Evolutionary conservation across 495 filamentous ascomycete species (phyloP), one percentile per base, ranked within the genome.

Genomic region (Hypoxylon rickii): DNA sequence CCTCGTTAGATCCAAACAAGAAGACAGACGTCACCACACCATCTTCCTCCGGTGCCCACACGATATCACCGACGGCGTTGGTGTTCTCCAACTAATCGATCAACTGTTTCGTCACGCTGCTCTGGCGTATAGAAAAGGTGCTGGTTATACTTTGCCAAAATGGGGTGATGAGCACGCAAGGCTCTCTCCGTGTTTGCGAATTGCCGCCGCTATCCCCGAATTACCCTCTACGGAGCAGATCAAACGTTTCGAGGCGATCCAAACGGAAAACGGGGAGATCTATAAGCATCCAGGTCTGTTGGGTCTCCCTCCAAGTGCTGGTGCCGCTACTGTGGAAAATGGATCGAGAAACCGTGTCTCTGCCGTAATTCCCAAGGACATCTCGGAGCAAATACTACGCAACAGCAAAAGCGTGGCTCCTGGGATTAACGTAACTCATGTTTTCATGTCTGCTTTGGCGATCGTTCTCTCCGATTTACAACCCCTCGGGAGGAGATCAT

Each of bases 1-100:
- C 51, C 29, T 78, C n/a, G 44, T 79, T 22, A 70, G 48, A 0
- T 15, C 49, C 0, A 34, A 42, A 5, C 1, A 40, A 1, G 37
- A 29, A 3, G 16, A 31, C 10, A 29, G 13, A 3, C 29, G 73
- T 29, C 49, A 47, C 8, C 63, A 61, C 0, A 72, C 75, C 29
- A 24, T 80, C 29, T 69, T 82, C 8, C 63, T 80, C 13, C 70
- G 76, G 3, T 71, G 67, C 10, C 74, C 70, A 5, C 76, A 80
- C 61, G 72, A 78, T 55, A 64, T 80, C 2, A 75, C 78, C 12
- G 79, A 82, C 47, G 78, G 78, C 10, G 68, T 78, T 42, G 76
- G 78, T n/a, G 70, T 72, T 8, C 63, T 80, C 1, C 62, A 65
- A n/a, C 60, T 80, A 11, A 42, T 73, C 21, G 45, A 70, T 44